Percentiles rank a stretch among this genome's conserved stretches.
These are phyloP conservation scores for Trichoderma breve DNA, from an alignment of 2,329 filamentous ascomycete genomes.

Conservation along the genomic window DNA sequence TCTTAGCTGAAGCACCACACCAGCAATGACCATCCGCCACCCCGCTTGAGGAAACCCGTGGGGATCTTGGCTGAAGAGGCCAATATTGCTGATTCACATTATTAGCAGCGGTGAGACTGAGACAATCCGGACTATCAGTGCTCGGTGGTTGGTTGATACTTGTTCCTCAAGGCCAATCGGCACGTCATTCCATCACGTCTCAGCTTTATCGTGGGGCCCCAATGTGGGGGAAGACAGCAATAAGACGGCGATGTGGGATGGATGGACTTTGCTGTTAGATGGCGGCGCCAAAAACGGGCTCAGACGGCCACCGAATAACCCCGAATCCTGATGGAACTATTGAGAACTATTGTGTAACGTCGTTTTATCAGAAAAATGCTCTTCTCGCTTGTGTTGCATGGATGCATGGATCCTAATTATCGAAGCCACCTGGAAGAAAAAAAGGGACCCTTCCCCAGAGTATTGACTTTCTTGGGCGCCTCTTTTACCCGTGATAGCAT, in stretches of 20 bases:
- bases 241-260: not conserved
- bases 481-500: not conserved
- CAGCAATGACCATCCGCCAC: not conserved
- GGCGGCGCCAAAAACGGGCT: not conserved
- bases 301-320: not conserved
- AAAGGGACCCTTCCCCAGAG: not conserved
- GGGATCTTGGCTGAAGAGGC: not conserved
- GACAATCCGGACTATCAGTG: not conserved
- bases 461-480: not conserved
- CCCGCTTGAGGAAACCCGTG: not conserved
- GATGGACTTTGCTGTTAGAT: not conserved
- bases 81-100: not conserved
- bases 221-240: not conserved
- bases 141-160: not conserved
- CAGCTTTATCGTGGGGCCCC: not conserved
- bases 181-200: not conserved
- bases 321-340: not conserved
- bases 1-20: not conserved
- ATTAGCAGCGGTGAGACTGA: not conserved
- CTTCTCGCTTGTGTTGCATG: not conserved
- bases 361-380: not conserved
- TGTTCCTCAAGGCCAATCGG: not conserved
- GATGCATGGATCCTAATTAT: not conserved
- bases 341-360: not conserved
- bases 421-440: not conserved